Conservation (phyloP, 2,329 filamentous ascomycete species). For the Stagonosporopsis vannaccii region DNA sequence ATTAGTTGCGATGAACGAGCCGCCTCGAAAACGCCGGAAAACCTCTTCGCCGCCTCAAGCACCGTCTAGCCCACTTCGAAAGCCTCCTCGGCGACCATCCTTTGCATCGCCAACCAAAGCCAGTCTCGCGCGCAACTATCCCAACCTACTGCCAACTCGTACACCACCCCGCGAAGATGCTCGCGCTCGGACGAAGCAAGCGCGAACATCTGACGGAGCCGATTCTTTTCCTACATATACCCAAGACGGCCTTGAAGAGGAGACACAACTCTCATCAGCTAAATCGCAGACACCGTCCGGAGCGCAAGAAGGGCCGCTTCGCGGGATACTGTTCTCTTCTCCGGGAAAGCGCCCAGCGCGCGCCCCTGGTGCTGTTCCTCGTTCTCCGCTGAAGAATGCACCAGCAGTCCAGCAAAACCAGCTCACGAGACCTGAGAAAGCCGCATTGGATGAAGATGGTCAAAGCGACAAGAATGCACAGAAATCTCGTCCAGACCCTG, state of each 20-base stretch:
- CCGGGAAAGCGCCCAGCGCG: slow-evolving; percentile 42
- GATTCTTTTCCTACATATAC: neutral
- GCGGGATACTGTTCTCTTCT: slow-evolving; percentile 39
- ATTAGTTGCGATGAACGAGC: slow-evolving; percentile 38
- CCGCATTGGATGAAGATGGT: slow-evolving; percentile 10
- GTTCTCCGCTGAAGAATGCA: slow-evolving; percentile 26
- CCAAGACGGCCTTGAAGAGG: slow-evolving; percentile 17
- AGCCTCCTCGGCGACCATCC: slow-evolving; percentile 45
- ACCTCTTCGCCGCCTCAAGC: slow-evolving; percentile 39
- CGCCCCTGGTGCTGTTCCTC: slow-evolving; percentile 21
- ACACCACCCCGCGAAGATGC: slow-evolving; percentile 1
- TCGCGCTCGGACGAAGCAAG: neutral
- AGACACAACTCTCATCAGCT: slow-evolving; percentile 31
- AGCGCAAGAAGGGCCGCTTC: slow-evolving; percentile 30
- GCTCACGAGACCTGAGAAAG: slow-evolving; percentile 19
- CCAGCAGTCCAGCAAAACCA: slow-evolving; percentile 24
- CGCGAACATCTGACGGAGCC: slow-evolving; percentile 14
- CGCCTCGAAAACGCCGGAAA: slow-evolving; percentile 45
- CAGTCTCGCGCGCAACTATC: slow-evolving; percentile 50
- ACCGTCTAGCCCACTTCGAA: slow-evolving; percentile 36
- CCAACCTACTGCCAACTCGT: slow-evolving; percentile 37
- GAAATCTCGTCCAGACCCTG: slow-evolving; percentile 29
- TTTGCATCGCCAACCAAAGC: slow-evolving; percentile 52
- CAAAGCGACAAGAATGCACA: slow-evolving; percentile 3
- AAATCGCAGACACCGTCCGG: slow-evolving; percentile 25